Base-by-base conservation (phyloP, 2,329 filamentous ascomycete species). In the Colletotrichum melonis region DNA sequence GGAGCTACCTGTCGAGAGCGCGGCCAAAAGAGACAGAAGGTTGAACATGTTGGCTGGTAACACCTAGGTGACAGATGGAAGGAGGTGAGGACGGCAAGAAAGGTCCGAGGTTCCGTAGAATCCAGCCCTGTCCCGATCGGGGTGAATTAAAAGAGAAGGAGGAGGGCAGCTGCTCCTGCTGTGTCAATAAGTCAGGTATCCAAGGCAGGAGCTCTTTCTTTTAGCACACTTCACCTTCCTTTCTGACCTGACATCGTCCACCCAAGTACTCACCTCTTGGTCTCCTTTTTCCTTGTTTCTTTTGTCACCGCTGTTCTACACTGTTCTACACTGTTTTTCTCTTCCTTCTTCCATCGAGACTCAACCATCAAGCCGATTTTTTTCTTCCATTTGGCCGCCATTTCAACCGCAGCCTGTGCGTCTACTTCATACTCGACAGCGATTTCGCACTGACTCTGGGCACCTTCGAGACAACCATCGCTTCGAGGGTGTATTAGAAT, bases 281-380 rank as follows among this genome's bases (percentile, higher is more conserved):
- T 8, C 38, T 11, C 4, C 7, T 9, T 22, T 49, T 49, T 22
- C 19, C 42, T 11, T 49, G 6, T 49, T 22, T 49, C 19, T 49
- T 49, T 49, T 49, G 38, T 42, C 16, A 19, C 7, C 38, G 38
- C 9, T 11, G 8, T 11, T 49, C 4, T 22, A 8, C 42, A 4
- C 8, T 49, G 19, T 49, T 49, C 4, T 22, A 8, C 42, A 4
- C 8, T 49, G 19, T 49, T 49, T 22, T 49, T 2, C 42, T 22
- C 7, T 9, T 8, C 19, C 11, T 1, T n/a, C 1, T 5, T 8
- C 4, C 4, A n/a, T 11, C 8, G n/a, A 9, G 19, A n/a, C 19
- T 49, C 42, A 22, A 22, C 42, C 3, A n/a, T 9, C 19, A 19
- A 49, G 16, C 19, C 19, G 19, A 11, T 49, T 49, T 4, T 22